These are phyloP conservation scores for Nannizzia gypsea DNA, from an alignment of 2,329 filamentous ascomycete genomes.

Conservation along the genomic window DNA sequence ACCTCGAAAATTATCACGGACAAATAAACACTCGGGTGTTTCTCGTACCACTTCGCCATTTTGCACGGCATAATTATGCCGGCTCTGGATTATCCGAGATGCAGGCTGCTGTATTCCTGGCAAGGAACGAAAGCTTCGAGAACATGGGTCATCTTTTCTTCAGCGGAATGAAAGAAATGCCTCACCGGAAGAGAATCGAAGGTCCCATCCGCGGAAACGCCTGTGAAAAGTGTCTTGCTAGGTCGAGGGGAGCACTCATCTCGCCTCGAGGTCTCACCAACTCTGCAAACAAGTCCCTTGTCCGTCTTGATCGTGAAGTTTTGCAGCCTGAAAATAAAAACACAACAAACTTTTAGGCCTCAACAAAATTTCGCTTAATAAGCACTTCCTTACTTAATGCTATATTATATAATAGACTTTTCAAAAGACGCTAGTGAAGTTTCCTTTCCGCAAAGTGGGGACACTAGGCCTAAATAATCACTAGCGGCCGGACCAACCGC, in stretches of 20 bases:
- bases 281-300: too few relatives aligned
- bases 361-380: too few relatives aligned
- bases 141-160: background rate
- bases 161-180: background rate
- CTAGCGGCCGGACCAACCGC: too few relatives aligned
- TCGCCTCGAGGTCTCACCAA: background rate
- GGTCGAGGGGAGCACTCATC: background rate
- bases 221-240: background rate
- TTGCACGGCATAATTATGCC: background rate
- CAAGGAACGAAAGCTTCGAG: background rate
- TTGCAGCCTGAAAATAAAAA: too few relatives aligned
- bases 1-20: background rate
- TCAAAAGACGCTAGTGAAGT: too few relatives aligned
- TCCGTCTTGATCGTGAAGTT: too few relatives aligned
- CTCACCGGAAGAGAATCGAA: background rate
- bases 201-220: background rate
- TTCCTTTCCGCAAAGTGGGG: too few relatives aligned
- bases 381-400: too few relatives aligned
- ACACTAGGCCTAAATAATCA: too few relatives aligned
- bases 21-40: background rate
- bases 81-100: background rate
- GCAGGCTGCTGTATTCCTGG: background rate
- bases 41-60: background rate
- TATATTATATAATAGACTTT: too few relatives aligned
- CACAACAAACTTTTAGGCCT: too few relatives aligned